phyloP scores from a whole-genome alignment of 805 yeast genomes.

The Pichia cabralensis region DNA sequence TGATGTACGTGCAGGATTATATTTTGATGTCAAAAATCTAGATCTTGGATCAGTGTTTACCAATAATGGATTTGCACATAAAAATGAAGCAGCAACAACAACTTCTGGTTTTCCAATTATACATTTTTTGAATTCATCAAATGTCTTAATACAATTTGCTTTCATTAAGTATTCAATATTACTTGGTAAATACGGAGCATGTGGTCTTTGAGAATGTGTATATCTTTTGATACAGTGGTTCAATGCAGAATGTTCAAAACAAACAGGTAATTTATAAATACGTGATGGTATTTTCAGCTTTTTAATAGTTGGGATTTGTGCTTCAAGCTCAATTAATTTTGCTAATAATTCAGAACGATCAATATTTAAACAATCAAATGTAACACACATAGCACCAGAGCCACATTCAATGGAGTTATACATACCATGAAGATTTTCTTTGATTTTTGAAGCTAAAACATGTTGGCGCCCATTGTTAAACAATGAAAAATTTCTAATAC shows the following conservation, averaged over 20 bases:
- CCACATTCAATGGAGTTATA: conserved; percentile 14
- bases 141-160: conserved; percentile 18
- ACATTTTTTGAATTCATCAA: conserved; percentile 19
- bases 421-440: conserved; percentile 8
- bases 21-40: conserved; percentile 21
- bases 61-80: conserved; percentile 23
- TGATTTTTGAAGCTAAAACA: conserved; percentile 13
- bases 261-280: conserved; percentile 17
- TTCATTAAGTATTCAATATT: conserved; percentile 21
- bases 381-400: conserved; percentile 19
- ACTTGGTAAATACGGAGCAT: conserved; percentile 24
- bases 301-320: conserved; percentile 18
- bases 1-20: conserved; percentile 25
- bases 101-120: conserved; percentile 19
- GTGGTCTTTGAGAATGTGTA: conserved; percentile 22
- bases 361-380: conserved; percentile 16
- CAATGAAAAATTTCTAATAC: conserved; percentile 20
- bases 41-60: conserved; percentile 25
- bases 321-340: conserved; percentile 15
- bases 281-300: conserved; percentile 21
- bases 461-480: conserved; percentile 26
- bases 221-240: conserved; percentile 20
- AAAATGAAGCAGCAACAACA: conserved; percentile 22
- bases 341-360: conserved; percentile 12
- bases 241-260: conserved; percentile 20